phyloP scores from a whole-genome alignment of 2,329 filamentous ascomycete species.

The Cercospora zeina region DNA sequence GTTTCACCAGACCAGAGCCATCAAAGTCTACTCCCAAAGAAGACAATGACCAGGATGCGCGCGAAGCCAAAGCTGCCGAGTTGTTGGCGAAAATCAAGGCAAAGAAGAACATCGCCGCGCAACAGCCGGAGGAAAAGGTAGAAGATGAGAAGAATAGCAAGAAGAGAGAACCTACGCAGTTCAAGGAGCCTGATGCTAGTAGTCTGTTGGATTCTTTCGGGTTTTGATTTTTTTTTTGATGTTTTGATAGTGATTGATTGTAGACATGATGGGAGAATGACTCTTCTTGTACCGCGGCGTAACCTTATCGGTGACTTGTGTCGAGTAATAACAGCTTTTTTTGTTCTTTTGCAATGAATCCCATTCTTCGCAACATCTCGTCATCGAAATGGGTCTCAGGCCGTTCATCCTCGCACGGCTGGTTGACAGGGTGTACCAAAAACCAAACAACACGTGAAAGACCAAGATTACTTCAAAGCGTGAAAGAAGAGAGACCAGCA shows the following conservation, averaged over 20 bases:
- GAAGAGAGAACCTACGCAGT: constrained; percentile 70
- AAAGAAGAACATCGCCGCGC: constrained; percentile 38
- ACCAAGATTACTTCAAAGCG: too few relatives aligned
- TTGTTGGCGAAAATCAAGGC: constrained; percentile 47
- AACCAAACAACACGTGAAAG: too few relatives aligned
- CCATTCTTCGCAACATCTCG: too few relatives aligned
- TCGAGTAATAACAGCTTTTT: not conserved
- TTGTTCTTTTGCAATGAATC: not conserved
- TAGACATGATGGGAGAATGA: not conserved
- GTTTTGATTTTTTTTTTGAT: constrained; percentile 68
- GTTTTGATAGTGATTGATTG: not conserved
- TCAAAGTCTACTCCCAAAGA: constrained; percentile 21
- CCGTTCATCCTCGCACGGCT: too few relatives aligned
- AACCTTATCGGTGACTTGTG: not conserved
- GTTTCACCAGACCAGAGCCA: constrained; percentile 26
- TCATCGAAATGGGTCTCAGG: too few relatives aligned
- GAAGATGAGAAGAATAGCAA: constrained; percentile 42
- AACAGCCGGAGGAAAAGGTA: constrained; percentile 28
- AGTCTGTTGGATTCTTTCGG: constrained; percentile 92
- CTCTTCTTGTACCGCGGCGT: not conserved
- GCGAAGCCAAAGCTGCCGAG: constrained; percentile 38
- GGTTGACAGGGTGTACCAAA: too few relatives aligned
- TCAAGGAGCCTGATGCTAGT: constrained; percentile 88
- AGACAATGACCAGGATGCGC: constrained; percentile 33
- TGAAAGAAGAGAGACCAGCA: too few relatives aligned